Evolutionary conservation across 352 stramenopile genomes (phyloP).

Genomic region (Globisporangium parvum): DNA sequence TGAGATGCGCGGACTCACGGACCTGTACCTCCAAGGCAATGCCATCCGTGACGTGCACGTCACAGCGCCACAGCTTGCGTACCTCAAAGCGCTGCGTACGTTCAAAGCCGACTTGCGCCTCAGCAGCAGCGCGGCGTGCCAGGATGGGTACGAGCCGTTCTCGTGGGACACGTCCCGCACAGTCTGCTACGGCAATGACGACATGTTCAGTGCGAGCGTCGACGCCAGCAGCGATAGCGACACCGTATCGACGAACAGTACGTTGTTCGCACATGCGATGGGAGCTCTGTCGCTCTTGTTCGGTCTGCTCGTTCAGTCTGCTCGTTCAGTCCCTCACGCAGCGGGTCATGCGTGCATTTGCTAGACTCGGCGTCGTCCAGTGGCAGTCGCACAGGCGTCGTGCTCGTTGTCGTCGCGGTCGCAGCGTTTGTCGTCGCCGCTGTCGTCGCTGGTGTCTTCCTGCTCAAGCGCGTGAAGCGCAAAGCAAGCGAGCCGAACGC

Average conservation of each 20-base stretch:
- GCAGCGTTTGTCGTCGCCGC: conserved; percentile 35
- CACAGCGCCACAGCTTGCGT: conserved; percentile 42
- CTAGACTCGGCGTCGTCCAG: not conserved
- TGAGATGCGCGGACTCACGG: conserved; percentile 47
- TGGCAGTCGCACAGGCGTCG: conserved; percentile 16
- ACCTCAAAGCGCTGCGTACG: conserved; percentile 38
- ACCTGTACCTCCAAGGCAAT: conserved; percentile 49
- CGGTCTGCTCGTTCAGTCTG: too few relatives aligned
- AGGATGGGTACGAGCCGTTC: conserved; percentile 35
- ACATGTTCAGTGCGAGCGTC: conserved; percentile 34
- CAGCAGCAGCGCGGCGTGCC: conserved; percentile 26
- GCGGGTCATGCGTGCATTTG: not conserved
- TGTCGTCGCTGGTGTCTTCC: conserved; percentile 38
- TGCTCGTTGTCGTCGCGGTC: conserved; percentile 41
- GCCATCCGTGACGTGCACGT: conserved; percentile 46
- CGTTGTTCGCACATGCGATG: not conserved
- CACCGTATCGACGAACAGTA: conserved; percentile 17
- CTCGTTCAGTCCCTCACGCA: not conserved
- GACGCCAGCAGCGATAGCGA: conserved; percentile 22
- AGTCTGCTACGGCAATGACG: conserved; percentile 38
- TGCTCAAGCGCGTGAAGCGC: conserved; percentile 54
- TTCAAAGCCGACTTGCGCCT: conserved; percentile 43
- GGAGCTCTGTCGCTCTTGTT: conserved; percentile 2
- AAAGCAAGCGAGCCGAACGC: conserved; percentile 27
- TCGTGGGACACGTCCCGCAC: conserved; percentile 40